These are phyloP conservation scores for Globisporangium mamillatum DNA, from an alignment of 352 stramenopile species.

Conservation along the genomic window DNA sequence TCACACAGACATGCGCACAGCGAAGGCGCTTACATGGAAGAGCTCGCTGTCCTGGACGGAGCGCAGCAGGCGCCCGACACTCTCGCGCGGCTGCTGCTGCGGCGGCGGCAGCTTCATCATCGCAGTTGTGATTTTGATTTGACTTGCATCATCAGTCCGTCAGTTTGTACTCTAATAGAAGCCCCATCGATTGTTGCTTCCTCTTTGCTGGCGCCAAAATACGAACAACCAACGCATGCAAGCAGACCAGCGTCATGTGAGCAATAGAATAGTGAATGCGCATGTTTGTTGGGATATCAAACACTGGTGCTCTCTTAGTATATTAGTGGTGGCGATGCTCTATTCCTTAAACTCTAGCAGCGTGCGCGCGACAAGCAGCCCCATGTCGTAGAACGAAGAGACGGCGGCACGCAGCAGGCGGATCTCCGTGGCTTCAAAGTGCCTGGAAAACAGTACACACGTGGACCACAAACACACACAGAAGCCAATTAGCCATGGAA, in stretches of 20 bases:
- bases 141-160: background rate
- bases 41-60: constrained; percentile 35
- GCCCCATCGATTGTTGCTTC: background rate
- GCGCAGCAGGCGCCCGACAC: constrained; percentile 41
- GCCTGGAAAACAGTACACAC: constrained; percentile 29
- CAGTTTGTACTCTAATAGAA: constrained; percentile 2
- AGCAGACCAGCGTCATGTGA: background rate
- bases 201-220: background rate
- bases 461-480: background rate
- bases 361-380: constrained; percentile 62
- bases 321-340: constrained; percentile 4
- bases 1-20: background rate
- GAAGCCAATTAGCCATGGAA: background rate
- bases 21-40: constrained; percentile 32
- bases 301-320: background rate
- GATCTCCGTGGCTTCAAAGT: constrained; percentile 82
- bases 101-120: constrained; percentile 13
- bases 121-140: background rate
- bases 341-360: constrained; percentile 87
- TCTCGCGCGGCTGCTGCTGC: constrained; percentile 18
- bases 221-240: background rate
- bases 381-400: constrained; percentile 88
- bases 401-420: constrained; percentile 79
- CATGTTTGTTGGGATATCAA: background rate
- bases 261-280: background rate